A percentile compares a stretch with the other conserved stretches of the same genome.
Evolutionary conservation across 169 alveolate genomes (phyloP).

Genomic region (Cryptosporidium sp.): DNA sequence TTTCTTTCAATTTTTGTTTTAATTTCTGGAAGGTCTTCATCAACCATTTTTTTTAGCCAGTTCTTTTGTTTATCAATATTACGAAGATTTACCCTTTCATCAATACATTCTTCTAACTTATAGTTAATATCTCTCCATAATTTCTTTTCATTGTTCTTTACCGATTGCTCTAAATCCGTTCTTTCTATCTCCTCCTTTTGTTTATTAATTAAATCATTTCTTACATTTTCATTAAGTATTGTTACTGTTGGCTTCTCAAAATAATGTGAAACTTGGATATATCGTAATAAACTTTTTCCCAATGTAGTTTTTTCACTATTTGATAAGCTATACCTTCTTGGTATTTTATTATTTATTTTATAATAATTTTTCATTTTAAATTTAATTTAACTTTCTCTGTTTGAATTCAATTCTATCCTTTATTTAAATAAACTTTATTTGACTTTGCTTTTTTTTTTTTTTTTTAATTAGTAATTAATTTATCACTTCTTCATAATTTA

Average conservation of each 20-base stretch:
- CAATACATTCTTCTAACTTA: conserved; percentile 8
- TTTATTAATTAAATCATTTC: conserved; percentile 11
- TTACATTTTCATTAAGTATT: conserved; percentile 19
- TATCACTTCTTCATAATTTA: not conserved
- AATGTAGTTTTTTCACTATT: conserved; percentile 35
- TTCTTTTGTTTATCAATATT: conserved; percentile 39
- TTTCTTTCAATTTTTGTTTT: not conserved
- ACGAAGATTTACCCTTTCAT: not conserved
- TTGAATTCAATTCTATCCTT: not conserved
- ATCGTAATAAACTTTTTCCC: conserved; percentile 30
- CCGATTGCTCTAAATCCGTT: not conserved
- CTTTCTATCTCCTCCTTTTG: conserved; percentile 10
- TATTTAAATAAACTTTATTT: not conserved
- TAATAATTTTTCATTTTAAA: conserved; percentile 1
- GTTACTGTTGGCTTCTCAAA: conserved; percentile 31
- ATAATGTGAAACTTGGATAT: conserved; percentile 49
- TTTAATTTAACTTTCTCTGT: not conserved
- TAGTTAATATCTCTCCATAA: not conserved
- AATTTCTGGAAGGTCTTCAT: conserved; percentile 11
- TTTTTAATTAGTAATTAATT: no score
- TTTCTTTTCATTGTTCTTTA: not conserved
- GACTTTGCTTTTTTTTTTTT: no score
- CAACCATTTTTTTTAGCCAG: conserved; percentile 29
- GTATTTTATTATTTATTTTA: not conserved
- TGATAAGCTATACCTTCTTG: conserved; percentile 36